Evolutionary conservation across 1,139 yeast genomes (phyloP).

Genomic region (Candida mesenterica): DNA sequence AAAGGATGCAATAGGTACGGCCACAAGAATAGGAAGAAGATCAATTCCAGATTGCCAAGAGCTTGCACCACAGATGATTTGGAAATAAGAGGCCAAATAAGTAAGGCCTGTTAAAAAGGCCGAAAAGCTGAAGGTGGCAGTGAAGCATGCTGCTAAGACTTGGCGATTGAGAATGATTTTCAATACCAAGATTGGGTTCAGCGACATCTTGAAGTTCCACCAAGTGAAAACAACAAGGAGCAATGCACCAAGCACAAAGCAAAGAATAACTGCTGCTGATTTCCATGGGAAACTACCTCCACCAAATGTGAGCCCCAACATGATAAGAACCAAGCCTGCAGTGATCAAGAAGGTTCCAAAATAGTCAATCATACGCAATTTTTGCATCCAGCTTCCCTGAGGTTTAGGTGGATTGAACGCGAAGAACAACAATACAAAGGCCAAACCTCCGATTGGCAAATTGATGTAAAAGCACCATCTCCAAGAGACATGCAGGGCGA

Average conservation of each 20-base stretch:
- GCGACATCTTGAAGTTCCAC: slow-evolving; percentile 50
- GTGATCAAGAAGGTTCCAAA: slow-evolving; percentile 44
- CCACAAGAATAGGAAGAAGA: slow-evolving; percentile 36
- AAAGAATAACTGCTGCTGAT: slow-evolving; percentile 54
- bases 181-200: slow-evolving; percentile 46
- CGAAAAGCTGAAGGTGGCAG: slow-evolving; percentile 10
- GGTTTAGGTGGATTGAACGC: slow-evolving; percentile 58
- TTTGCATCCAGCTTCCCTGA: slow-evolving; percentile 36
- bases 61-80: slow-evolving; percentile 30
- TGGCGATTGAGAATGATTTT: slow-evolving; percentile 28
- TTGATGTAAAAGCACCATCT: slow-evolving; percentile 29
- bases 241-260: slow-evolving; percentile 55
- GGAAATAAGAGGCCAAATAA: slow-evolving; percentile 32
- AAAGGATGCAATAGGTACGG: slow-evolving; percentile 32
- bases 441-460: slow-evolving; percentile 24
- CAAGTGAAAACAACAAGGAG: slow-evolving; percentile 36
- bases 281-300: slow-evolving; percentile 47
- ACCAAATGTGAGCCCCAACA: slow-evolving; percentile 54
- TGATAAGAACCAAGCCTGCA: slow-evolving; percentile 41
- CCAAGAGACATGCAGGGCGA: slow-evolving; percentile 28
- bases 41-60: slow-evolving; percentile 42
- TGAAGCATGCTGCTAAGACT: slow-evolving; percentile 10
- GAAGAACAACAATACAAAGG: slow-evolving; percentile 15
- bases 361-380: slow-evolving; percentile 46
- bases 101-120: slow-evolving; percentile 11